These are phyloP conservation scores for Penicillium sp. DNA, from an alignment of 2,329 filamentous ascomycete species.

Conservation along the genomic window DNA sequence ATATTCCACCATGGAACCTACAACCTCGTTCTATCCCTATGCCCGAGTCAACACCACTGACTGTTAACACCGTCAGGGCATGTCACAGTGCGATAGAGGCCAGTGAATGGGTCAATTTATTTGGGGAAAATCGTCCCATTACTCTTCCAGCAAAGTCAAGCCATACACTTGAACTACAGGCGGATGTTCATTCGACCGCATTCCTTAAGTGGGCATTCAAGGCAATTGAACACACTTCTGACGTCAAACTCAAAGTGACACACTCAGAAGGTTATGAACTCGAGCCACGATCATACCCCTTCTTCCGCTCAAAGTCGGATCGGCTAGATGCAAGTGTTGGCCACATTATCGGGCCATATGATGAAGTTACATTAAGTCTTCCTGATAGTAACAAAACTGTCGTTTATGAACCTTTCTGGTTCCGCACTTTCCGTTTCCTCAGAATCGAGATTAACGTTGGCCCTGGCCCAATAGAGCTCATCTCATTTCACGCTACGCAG, in stretches of 20 bases:
- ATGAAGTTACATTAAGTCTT: constrained; percentile 35
- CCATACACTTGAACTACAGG: constrained; percentile 28
- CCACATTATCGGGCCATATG: constrained; percentile 43
- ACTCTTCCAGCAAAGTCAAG: constrained; percentile 14
- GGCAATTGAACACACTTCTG: constrained; percentile 17
- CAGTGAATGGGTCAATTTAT: constrained; percentile 16
- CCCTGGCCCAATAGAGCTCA: constrained; percentile 26
- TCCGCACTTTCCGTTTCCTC: constrained; percentile 45
- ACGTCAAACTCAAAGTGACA: constrained; percentile 30
- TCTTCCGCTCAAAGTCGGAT: constrained; percentile 44
- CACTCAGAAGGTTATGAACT: constrained; percentile 40
- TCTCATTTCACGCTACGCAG: constrained; percentile 33
- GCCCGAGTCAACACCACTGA: constrained; percentile 30
- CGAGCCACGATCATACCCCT: constrained; percentile 42
- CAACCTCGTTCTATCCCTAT: constrained; percentile 43
- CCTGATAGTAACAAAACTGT: constrained; percentile 11
- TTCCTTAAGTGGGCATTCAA: constrained; percentile 28
- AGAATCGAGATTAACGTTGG: constrained; percentile 34
- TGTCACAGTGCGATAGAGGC: constrained; percentile 19
- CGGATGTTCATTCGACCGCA: constrained; percentile 29
- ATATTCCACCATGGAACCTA: constrained; percentile 46
- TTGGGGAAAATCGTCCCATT: background rate
- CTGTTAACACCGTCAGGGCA: constrained; percentile 26
- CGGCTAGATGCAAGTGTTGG: constrained; percentile 38
- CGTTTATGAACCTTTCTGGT: constrained; percentile 47